Conservation (phyloP, 2,329 filamentous ascomycete species). For the Orbilia javanica region DNA sequence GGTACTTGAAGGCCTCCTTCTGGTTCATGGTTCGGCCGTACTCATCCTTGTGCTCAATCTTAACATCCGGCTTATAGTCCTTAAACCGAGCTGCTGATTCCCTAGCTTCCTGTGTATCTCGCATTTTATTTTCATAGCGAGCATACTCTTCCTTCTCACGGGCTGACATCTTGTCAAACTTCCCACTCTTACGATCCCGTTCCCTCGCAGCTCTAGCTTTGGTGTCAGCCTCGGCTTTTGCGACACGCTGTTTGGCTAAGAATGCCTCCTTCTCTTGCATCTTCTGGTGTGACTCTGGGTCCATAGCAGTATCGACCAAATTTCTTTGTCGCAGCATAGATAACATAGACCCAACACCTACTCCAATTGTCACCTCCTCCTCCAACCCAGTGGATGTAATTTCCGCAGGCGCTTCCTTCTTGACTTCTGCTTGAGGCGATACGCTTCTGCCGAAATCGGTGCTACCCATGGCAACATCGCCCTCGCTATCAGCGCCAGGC, state of each 20-base stretch:
- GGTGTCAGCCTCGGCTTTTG: constrained; percentile 82
- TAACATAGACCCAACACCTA: constrained; percentile 84
- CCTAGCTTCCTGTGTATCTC: constrained; percentile 85
- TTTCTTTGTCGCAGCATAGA: constrained; percentile 87
- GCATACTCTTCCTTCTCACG: constrained; percentile 81
- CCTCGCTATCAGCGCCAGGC: constrained; percentile 67
- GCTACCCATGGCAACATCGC: constrained; percentile 70
- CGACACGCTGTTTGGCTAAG: constrained; percentile 80
- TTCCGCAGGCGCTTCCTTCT: constrained; percentile 67
- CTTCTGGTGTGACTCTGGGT: constrained; percentile 72
- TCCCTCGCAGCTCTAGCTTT: constrained; percentile 85
- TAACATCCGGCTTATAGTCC: constrained; percentile 89
- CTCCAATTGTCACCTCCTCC: constrained; percentile 82
- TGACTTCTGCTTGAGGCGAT: constrained; percentile 66
- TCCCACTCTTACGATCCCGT: constrained; percentile 84
- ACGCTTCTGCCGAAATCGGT: constrained; percentile 68
- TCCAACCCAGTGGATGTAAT: constrained; percentile 80
- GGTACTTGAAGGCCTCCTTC: constrained; percentile 97
- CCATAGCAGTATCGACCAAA: constrained; percentile 76
- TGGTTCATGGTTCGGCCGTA: constrained; percentile 85
- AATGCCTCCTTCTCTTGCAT: constrained; percentile 78
- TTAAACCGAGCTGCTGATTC: constrained; percentile 87
- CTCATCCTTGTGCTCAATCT: constrained; percentile 91
- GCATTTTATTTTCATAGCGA: constrained; percentile 85
- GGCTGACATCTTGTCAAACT: constrained; percentile 88